These are phyloP conservation scores for Coniella lustricola DNA, from an alignment of 2,329 filamentous ascomycete genomes.

Conservation along the genomic window DNA sequence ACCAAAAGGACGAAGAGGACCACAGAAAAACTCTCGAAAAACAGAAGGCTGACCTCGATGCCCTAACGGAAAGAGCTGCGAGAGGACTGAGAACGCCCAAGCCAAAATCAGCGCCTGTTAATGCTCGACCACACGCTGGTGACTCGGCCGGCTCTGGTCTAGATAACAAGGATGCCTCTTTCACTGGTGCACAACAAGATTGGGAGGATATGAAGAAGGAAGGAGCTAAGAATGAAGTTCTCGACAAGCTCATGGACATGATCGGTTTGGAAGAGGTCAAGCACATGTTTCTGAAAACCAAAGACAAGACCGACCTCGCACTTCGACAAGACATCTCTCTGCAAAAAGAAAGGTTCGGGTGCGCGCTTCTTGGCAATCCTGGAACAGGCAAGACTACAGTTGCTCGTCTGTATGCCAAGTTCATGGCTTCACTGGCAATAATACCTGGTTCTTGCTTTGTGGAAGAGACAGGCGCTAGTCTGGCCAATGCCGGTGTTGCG, in stretches of 20 bases:
- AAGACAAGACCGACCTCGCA: slow-evolving; percentile 53
- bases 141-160: not conserved
- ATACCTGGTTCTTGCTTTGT: slow-evolving; percentile 54
- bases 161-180: slow-evolving; percentile 1
- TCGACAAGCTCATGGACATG: slow-evolving; percentile 63
- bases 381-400: slow-evolving; percentile 76
- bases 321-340: slow-evolving; percentile 51
- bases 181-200: slow-evolving; percentile 35
- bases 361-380: slow-evolving; percentile 62
- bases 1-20: slow-evolving; percentile 36
- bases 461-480: slow-evolving; percentile 61
- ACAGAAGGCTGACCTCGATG: slow-evolving; percentile 38
- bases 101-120: not conserved
- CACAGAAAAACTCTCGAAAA: slow-evolving; percentile 37
- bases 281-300: slow-evolving; percentile 53
- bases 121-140: not conserved
- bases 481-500: slow-evolving; percentile 55
- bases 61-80: slow-evolving; percentile 28
- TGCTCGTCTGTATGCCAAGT: slow-evolving; percentile 60
- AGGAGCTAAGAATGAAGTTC: slow-evolving; percentile 39
- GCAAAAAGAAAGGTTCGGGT: slow-evolving; percentile 52
- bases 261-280: slow-evolving; percentile 68
- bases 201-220: slow-evolving; percentile 58
- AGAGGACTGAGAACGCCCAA: slow-evolving; percentile 14
- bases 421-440: slow-evolving; percentile 54